A percentile compares a stretch with the other conserved stretches of the same genome.
These are phyloP conservation scores for Blastocystis sp. DNA, from an alignment of 352 stramenopile genomes.

Conservation along the genomic window DNA sequence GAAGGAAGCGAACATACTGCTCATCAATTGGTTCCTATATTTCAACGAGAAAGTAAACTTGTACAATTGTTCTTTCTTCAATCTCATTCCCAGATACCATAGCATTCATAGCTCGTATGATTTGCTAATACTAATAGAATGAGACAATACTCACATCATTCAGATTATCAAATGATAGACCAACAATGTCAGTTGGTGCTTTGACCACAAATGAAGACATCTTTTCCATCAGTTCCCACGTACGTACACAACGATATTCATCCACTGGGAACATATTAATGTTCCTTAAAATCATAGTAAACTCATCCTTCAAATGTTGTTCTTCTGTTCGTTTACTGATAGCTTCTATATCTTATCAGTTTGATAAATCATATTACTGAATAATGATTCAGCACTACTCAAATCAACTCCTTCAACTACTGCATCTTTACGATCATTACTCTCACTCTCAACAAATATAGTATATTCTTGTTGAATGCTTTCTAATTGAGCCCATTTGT, in stretches of 20 bases:
- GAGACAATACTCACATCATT: background rate
- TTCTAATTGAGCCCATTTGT: background rate
- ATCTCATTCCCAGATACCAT: background rate
- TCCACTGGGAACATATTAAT: slow-evolving; percentile 18
- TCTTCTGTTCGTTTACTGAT: slow-evolving; percentile 20
- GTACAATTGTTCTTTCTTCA: background rate
- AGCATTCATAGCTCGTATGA: background rate
- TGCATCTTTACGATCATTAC: slow-evolving; percentile 40
- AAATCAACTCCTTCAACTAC: slow-evolving; percentile 30
- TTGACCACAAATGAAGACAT: slow-evolving; percentile 31
- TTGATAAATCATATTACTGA: background rate
- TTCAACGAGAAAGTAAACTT: background rate
- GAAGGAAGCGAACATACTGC: slow-evolving; percentile 36
- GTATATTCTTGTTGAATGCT: slow-evolving; percentile 7
- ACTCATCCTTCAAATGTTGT: background rate
- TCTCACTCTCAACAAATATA: slow-evolving; percentile 5
- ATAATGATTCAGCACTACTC: background rate
- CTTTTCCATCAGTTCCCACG: slow-evolving; percentile 36
- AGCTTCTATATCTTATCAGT: background rate
- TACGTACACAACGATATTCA: slow-evolving; percentile 3
- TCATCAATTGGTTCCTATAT: slow-evolving; percentile 24
- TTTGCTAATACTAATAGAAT: background rate
- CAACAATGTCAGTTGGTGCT: background rate
- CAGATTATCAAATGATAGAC: background rate
- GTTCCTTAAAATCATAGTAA: slow-evolving; percentile 20